Evolutionary conservation across 306 rosid species (phyloP), one percentile per base, ranked within the genome.

Genomic region (Dryas alaskensis): DNA sequence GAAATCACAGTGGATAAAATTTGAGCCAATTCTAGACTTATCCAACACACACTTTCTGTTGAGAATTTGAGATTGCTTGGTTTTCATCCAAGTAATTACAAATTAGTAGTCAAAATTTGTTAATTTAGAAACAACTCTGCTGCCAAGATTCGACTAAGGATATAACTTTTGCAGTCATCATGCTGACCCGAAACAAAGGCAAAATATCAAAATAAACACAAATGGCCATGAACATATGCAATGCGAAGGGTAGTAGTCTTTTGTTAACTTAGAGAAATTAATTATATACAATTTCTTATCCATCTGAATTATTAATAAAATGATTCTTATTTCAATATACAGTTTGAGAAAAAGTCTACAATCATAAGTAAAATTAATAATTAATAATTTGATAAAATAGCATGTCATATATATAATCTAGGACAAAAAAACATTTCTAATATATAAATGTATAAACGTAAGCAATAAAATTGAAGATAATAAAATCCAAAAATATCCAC

Each of bases 131-230:
- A 39, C 25, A 25, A 52, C 63, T 50, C 67, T 37, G 74, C 55
- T 44, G 73, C 63, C 48, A 65, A 78, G 78, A 39, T 59, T 64
- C 43, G 10, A 25, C 45, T 62, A 3, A 68, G 19, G 49, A 45
- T 71, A 10, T 46, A 7, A 42, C 1, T 39, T 14, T 11, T 2
- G 64, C 27, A 48, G 52, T 47, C 67, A 25, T 47, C 40, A 47
- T 11, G 47, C 72, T 79, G 65, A 73, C 60, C 68, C 73, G 58
- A 54, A 31, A n/a, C 14, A 76, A 70, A 72, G n/a, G 52, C 65
- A 44, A 25, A 49, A 65, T 11, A 45, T 53, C 17, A 13, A 31
- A 31, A 10, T 11, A 12, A 6, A 59, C 10, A 10, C 42, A 4
- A 22, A 47, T 60, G n/a, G 39, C 37, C 37, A 31, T 31, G 37